Conservation (phyloP, 768 basidiomycete species). For the Leccinum longicurvipes region DNA sequence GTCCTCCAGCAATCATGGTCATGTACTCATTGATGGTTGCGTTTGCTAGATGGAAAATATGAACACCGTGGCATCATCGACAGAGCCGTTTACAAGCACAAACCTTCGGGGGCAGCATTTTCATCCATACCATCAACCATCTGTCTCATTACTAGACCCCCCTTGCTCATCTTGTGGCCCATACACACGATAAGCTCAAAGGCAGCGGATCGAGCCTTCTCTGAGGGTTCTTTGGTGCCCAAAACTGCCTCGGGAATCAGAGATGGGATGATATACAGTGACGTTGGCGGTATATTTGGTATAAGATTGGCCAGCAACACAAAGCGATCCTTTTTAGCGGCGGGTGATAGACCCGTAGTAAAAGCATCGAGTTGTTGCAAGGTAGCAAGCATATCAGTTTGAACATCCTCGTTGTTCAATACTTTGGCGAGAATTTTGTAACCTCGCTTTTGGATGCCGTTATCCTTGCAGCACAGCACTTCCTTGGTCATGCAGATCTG, state of each 20-base stretch:
- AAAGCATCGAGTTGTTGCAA: conserved; percentile 65
- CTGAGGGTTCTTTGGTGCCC: conserved; percentile 95
- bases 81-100: conserved; percentile 1
- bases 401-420: conserved; percentile 59
- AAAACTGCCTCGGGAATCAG: conserved; percentile 92
- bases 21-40: conserved; percentile 89
- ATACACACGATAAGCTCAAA: conserved; percentile 89
- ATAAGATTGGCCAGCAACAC: conserved; percentile 69
- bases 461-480: conserved; percentile 74
- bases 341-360: conserved; percentile 63
- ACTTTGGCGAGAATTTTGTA: conserved; percentile 84
- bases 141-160: conserved; percentile 76
- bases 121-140: conserved; percentile 85
- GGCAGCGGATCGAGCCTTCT: conserved; percentile 83
- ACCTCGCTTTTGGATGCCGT: conserved; percentile 91
- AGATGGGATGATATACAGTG: conserved; percentile 81
- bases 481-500: conserved; percentile 62
- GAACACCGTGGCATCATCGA: conserved; percentile 3
- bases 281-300: conserved; percentile 59
- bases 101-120: conserved; percentile 47
- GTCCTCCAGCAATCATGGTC: conserved; percentile 94
- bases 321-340: conserved; percentile 94
- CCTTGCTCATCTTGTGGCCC: conserved; percentile 87
- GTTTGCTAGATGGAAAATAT: conserved; percentile 38
- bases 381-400: conserved; percentile 52